Evolutionary conservation across 1,139 yeast genomes (phyloP), one percentile per base, ranked within the genome.

Genomic region (Zygoascus sp.): DNA sequence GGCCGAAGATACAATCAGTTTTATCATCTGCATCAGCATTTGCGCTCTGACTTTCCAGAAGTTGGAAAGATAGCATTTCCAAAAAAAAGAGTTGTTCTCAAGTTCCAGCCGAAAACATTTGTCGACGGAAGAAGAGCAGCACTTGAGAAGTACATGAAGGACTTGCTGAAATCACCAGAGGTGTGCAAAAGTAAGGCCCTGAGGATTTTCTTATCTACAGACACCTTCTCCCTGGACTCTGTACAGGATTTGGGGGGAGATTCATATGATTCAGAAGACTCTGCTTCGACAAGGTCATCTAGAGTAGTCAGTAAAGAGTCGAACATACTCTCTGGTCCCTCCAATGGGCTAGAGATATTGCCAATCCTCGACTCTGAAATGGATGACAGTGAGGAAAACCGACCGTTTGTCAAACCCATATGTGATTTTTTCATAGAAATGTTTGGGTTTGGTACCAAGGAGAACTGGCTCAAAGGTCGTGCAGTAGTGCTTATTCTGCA

Each of bases 1-100:
- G 94, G 96, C 0, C 70, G 97, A 56, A 70, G 97, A 48, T 90
- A 81, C 60, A 85, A 87, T 57, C 97, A 90, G 58, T 90, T 90
- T 62, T 80, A 75, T 64, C 78, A 76, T 52, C 69, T 90, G 27
- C 81, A 89, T 58, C 80, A 78, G 53, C 81, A 84, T 54, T 67
- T 90, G 52, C 77, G 75, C 48, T 63, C 65, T 2, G 70, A 68
- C 42, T 83, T 82, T 56, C 74, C 80, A 0, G 68, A 67, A 42
- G 80, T 84, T 6, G 64, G 68, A 2, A 66, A 62, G 2, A 60
- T 83, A 20, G 75, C 73, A 27, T 79, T 88, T 52, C 92, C 92
- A 1, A 79, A 79, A 52, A 75, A 81, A 48, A 76, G 79, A 46
- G 75, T 81, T 51, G 80, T 87, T 35, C 67, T 87, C 55, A 84